phyloP scores from a whole-genome alignment of 495 filamentous ascomycete genomes.

The Penicillium argentinense region DNA sequence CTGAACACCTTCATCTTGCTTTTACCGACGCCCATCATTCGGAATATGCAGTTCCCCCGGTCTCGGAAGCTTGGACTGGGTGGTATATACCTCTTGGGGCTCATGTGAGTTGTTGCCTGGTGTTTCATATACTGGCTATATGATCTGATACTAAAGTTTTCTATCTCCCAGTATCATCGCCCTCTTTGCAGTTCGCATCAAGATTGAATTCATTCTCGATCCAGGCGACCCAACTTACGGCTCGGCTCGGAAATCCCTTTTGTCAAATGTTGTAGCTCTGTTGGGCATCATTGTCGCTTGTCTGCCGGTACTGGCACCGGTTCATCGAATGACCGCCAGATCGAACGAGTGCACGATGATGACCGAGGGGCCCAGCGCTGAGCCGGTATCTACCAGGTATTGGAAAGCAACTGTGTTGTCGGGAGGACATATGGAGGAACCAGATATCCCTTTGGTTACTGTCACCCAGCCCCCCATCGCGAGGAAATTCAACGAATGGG shows the following conservation, averaged over 20 bases:
- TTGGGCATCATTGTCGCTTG: constrained; percentile 22
- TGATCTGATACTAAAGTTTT: neutral
- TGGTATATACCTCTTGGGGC: constrained; percentile 11
- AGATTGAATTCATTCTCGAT: constrained; percentile 6
- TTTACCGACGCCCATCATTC: constrained; percentile 7
- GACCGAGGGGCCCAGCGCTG: neutral
- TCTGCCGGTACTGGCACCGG: constrained; percentile 15
- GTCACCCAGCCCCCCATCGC: constrained; percentile 18
- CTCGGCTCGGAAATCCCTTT: constrained; percentile 15
- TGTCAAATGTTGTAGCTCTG: constrained; percentile 10
- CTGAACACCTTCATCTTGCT: constrained; percentile 16
- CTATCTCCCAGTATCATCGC: constrained; percentile 11
- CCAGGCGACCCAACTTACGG: constrained; percentile 14
- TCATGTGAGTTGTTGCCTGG: constrained; percentile 6
- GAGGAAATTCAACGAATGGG: constrained; percentile 18
- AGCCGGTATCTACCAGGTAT: constrained; percentile 2
- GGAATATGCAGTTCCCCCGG: constrained; percentile 7
- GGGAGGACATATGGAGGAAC: constrained; percentile 11
- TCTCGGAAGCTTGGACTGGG: constrained; percentile 7
- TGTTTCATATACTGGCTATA: neutral
- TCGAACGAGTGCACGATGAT: constrained; percentile 2
- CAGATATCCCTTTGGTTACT: constrained; percentile 23
- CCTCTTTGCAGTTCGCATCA: constrained; percentile 16
- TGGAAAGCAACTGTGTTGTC: constrained; percentile 18
- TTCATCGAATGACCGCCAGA: constrained; percentile 4